phyloP scores from a whole-genome alignment of 2,329 filamentous ascomycete genomes.

The Daldinia sp. region DNA sequence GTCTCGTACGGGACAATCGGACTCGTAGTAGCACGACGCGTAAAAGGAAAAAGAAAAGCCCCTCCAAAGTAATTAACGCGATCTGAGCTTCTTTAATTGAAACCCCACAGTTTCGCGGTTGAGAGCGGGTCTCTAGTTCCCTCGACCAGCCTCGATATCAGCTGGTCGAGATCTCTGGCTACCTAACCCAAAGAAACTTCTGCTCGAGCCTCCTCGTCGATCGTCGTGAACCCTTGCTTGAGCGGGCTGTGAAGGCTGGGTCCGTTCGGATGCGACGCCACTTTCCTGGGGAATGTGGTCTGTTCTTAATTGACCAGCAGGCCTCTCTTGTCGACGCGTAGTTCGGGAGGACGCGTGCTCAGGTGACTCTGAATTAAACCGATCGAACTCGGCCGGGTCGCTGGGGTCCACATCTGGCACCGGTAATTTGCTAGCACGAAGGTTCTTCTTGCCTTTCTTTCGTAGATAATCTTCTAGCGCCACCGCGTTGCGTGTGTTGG shows the following conservation, averaged over 20 bases:
- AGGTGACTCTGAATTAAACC: constrained; percentile 39
- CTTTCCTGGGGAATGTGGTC: constrained; percentile 38
- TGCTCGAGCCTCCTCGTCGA: constrained; percentile 32
- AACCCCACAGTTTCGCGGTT: constrained; percentile 31
- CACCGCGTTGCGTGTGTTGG: constrained; percentile 79
- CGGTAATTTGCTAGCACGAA: constrained; percentile 57
- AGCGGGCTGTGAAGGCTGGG: constrained; percentile 35
- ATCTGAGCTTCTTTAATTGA: constrained; percentile 5
- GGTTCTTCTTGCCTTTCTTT: constrained; percentile 68
- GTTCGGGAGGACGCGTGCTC: constrained; percentile 21
- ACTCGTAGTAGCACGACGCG: constrained; percentile 11
- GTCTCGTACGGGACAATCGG: not conserved
- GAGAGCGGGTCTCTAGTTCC: constrained; percentile 21
- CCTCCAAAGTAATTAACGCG: constrained; percentile 32
- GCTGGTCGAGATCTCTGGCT: constrained; percentile 43
- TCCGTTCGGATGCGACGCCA: constrained; percentile 33
- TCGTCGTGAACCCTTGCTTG: constrained; percentile 41
- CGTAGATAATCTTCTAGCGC: constrained; percentile 74
- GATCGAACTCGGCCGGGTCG: constrained; percentile 61
- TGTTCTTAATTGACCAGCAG: constrained; percentile 1
- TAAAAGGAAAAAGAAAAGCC: not conserved
- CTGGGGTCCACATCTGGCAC: constrained; percentile 60
- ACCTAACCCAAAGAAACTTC: constrained; percentile 46
- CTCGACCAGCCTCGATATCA: constrained; percentile 43
- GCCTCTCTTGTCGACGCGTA: constrained; percentile 16